Evolutionary conservation across 2,329 filamentous ascomycete genomes (phyloP), one percentile per base, ranked within the genome.

Genomic region (Escovopsis sp.): DNA sequence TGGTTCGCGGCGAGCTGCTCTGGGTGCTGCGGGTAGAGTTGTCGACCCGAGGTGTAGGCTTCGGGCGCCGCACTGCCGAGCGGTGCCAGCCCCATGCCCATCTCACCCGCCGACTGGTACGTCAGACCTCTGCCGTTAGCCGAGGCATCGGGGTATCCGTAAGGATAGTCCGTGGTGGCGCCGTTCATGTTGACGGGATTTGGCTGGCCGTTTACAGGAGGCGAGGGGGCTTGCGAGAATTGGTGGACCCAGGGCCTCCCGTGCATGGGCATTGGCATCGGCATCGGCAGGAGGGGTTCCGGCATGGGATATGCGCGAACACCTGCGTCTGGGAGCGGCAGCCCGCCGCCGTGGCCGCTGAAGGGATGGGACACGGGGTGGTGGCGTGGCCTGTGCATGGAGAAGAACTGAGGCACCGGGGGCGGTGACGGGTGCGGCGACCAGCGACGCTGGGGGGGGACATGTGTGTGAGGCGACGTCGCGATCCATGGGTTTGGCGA

Each of bases 301-400:
- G 42, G 39, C 12, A 39, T 34, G 36, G 45, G 43, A 32, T 32
- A 36, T 33, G 44, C 37, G 18, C 52, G 45, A 42, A 52, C 41
- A 26, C 44, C 44, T 40, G 53, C 38, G 35, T 51, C 45, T 12
- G 54, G 54, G 34, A 50, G 48, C 38, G 54, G 48, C 40, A 54
- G 47, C 30, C 52, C 42, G 38, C 49, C 45, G 39, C 48, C 47
- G 11, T 51, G 46, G 18, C 47, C 38, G 33, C 48, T 49, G 35
- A 50, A 51, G 2, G 49, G 42, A 44, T 58, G 51, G 11, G 49
- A 40, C 32, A 42, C 46, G 9, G 47, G 41, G 36, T 39, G 45
- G 28, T 47, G 43, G 15, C n/a, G n/a, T n/a, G 45, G 40, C 36
- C 52, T 49, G 26, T 50, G 46, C 23, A 50, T 48, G 37, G 45